These are phyloP conservation scores for Cyberlindnera euphorbiae DNA, from an alignment of 805 yeast species.

Conservation along the genomic window DNA sequence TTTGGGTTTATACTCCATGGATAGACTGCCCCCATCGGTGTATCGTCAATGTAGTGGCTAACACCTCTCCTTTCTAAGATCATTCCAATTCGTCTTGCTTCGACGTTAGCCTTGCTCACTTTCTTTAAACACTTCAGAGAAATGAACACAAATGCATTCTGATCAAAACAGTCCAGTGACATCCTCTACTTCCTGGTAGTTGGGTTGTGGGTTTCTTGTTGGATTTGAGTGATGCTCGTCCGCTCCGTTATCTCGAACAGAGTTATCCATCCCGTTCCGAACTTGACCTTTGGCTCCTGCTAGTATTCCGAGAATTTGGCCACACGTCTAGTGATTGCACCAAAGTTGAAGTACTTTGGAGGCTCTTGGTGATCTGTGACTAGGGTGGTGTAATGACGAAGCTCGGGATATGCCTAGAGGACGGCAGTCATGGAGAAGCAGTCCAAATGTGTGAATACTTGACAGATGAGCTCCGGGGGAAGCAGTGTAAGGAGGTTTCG, in stretches of 20 bases:
- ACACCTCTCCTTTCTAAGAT: constrained; percentile 2
- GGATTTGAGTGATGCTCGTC: background rate
- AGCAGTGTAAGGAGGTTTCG: constrained; percentile 1
- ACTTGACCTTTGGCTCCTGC: no score
- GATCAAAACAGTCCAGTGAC: background rate
- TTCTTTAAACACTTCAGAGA: constrained; percentile 1
- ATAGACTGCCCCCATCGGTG: constrained; percentile 2
- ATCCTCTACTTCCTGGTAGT: background rate
- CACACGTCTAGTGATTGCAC: no score
- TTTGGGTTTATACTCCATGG: constrained; percentile 3
- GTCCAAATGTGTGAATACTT: constrained; percentile 2
- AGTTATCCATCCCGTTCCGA: constrained; percentile 1
- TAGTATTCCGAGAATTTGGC: no score
- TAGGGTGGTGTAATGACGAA: constrained; percentile 2
- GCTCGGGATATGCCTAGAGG: constrained; percentile 2
- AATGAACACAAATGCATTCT: constrained; percentile 3
- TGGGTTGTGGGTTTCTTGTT: constrained; percentile 4
- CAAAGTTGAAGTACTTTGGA: constrained; percentile 5
- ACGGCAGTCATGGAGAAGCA: constrained; percentile 5
- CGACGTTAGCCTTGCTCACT: constrained; percentile 2
- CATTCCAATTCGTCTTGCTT: constrained; percentile 5
- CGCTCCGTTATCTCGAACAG: constrained; percentile 3
- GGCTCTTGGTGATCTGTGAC: constrained; percentile 3
- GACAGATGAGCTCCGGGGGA: constrained; percentile 4
- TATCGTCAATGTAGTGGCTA: constrained; percentile 5